Evolutionary conservation across 495 filamentous ascomycete species (phyloP).

Genomic region (Corynascus novoguineensis): DNA sequence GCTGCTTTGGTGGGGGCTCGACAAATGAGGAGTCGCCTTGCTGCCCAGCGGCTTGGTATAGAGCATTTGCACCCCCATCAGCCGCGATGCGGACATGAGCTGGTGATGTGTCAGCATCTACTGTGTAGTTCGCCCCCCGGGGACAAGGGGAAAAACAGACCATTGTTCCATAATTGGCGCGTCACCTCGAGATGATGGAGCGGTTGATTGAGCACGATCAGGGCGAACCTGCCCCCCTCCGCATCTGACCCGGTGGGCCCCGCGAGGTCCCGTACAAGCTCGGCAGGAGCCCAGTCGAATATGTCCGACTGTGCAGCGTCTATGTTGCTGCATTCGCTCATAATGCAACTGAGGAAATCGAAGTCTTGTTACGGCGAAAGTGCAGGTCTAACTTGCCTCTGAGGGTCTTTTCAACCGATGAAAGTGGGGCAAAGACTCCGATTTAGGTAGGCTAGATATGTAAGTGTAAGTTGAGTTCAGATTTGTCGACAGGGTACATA

Average conservation of each 20-base stretch:
- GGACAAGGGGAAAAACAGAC: constrained; percentile 33
- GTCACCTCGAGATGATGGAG: constrained; percentile 50
- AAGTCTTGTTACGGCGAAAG: not conserved
- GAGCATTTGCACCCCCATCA: constrained; percentile 84
- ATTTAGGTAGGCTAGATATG: too few relatives aligned
- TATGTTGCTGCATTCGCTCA: not conserved
- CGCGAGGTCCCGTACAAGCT: not conserved
- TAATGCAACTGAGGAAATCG: not conserved
- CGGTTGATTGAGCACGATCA: constrained; percentile 69
- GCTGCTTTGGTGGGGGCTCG: not conserved
- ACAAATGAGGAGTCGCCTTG: constrained; percentile 21
- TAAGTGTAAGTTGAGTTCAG: too few relatives aligned
- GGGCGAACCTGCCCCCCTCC: constrained; percentile 39
- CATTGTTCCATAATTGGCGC: constrained; percentile 51
- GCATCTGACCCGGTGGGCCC: not conserved
- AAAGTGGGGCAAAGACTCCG: not conserved
- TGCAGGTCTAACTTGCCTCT: not conserved
- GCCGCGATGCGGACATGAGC: constrained; percentile 64
- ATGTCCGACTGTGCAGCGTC: not conserved
- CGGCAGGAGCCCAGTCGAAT: constrained; percentile 6
- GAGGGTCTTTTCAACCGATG: not conserved
- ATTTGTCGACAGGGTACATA: too few relatives aligned
- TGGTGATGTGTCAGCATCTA: constrained; percentile 21
- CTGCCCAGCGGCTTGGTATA: constrained; percentile 52
- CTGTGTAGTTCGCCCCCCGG: not conserved